These are phyloP conservation scores for Eimeria brunetti DNA, from an alignment of 169 alveolate species.

Conservation along the genomic window DNA sequence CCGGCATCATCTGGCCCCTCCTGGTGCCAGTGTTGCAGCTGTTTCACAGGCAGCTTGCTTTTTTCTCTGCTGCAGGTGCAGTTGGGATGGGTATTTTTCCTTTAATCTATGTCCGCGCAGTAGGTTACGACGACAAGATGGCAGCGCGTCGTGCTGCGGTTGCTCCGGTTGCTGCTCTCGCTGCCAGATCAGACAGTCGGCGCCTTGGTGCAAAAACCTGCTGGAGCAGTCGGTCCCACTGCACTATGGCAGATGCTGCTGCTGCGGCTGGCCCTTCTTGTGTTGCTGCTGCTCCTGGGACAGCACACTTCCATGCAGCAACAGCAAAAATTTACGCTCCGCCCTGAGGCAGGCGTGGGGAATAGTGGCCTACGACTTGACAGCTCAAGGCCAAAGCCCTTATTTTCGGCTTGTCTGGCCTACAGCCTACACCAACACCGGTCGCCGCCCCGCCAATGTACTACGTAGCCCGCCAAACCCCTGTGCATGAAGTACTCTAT, in stretches of 20 bases:
- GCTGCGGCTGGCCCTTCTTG: not conserved
- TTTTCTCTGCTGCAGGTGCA: not conserved
- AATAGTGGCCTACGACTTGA: not conserved
- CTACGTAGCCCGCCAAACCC: not conserved
- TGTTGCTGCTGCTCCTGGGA: not conserved
- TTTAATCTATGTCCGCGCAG: not conserved
- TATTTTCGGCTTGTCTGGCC: not conserved
- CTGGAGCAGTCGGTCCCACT: not conserved
- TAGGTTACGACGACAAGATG: not conserved
- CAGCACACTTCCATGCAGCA: not conserved
- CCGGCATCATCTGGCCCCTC: slow-evolving; percentile 41
- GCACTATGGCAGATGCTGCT: not conserved
- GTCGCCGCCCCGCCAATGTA: not conserved
- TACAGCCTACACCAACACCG: not conserved
- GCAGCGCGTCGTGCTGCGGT: not conserved
- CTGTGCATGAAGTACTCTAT: not conserved
- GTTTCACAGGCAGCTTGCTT: not conserved
- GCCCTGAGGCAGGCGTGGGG: not conserved
- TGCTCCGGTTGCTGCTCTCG: not conserved
- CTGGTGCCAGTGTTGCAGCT: slow-evolving; percentile 8
- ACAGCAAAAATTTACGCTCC: not conserved
- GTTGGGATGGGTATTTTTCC: not conserved
- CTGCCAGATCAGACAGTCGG: not conserved
- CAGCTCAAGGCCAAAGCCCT: not conserved
- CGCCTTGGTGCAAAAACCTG: not conserved